Evolutionary conservation across 148 eudicot genomes (phyloP).

Genomic region (Fagopyrum homotropicum): DNA sequence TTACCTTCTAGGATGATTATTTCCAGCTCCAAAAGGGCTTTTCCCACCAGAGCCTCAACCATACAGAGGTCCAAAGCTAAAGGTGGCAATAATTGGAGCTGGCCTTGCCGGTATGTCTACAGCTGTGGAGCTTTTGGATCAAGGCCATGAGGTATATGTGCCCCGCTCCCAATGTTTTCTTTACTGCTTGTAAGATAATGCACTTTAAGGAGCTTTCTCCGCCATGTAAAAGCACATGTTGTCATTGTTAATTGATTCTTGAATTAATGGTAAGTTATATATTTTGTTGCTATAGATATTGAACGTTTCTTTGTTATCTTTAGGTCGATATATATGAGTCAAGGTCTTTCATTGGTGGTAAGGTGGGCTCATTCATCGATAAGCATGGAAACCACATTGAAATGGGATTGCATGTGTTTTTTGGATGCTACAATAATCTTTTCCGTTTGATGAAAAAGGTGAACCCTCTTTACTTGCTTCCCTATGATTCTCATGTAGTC

Average conservation of each 20-base stretch:
- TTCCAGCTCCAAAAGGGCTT: constrained; percentile 93
- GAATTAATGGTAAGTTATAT: neutral
- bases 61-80: constrained; percentile 88
- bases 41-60: constrained; percentile 92
- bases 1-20: constrained; percentile 14
- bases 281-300: neutral
- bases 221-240: neutral
- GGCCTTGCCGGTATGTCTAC: constrained; percentile 99
- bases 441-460: constrained; percentile 98
- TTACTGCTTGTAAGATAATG: neutral
- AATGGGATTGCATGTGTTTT: constrained; percentile 98
- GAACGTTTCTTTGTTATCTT: neutral
- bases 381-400: constrained; percentile 89
- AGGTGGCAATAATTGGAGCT: constrained; percentile 93
- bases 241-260: neutral
- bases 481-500: neutral
- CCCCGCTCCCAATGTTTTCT: neutral
- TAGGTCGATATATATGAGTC: constrained; percentile 99
- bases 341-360: constrained; percentile 93
- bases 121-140: constrained; percentile 97
- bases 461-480: constrained; percentile 14
- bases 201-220: neutral
- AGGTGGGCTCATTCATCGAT: constrained; percentile 96
- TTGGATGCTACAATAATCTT: constrained; percentile 96
- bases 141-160: constrained; percentile 83